Evolutionary conservation across 2,329 filamentous ascomycete genomes (phyloP), one percentile per base, ranked within the genome.

Genomic region (Diaporthe amygdali): DNA sequence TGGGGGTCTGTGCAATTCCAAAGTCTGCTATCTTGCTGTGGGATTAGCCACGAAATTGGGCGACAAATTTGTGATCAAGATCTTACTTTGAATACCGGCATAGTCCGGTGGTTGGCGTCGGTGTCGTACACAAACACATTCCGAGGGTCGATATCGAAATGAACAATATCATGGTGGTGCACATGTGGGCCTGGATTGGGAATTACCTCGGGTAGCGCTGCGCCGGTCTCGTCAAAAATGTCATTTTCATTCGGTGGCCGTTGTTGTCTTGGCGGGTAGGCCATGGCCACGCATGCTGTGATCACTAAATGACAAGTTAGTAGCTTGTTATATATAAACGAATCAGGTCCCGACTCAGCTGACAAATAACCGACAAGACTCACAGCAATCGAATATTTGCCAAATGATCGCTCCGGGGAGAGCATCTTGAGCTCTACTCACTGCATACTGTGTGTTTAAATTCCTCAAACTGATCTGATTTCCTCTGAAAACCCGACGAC

Each of bases 361-460:
- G 22, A 34, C 22, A 7, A 34, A 8, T 12, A 0, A 46, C 20
- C 20, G 25, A 44, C 20, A 2, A 7, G 1, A 22, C 64, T 37
- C n/a, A 67, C 63, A 32, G 49, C 64, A 55, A 44, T 67, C 64
- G 22, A 67, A 67, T 27, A 67, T 47, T 25, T 67, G 49, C 64
- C 64, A 67, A 7, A 67, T 10, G 2, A 55, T 20, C 8, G 41
- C 14, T n/a, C 2, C 2, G 2, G 64, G 64, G 5, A 47, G 14
- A 32, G 12, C 32, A 17, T 67, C 25, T 12, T 55, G 1, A 14
- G 55, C 51, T 5, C 32, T 25, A 25, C 32, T 15, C 12, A 52
- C 8, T 15, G 0, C 0, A 55, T 34, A 51, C 10, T 9, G 10
- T n/a, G n/a, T n/a, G n/a, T n/a, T n/a, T n/a, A n/a, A n/a, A 34